Conservation (phyloP, 768 basidiomycete species). For the Phanerochaete sordida region DNA sequence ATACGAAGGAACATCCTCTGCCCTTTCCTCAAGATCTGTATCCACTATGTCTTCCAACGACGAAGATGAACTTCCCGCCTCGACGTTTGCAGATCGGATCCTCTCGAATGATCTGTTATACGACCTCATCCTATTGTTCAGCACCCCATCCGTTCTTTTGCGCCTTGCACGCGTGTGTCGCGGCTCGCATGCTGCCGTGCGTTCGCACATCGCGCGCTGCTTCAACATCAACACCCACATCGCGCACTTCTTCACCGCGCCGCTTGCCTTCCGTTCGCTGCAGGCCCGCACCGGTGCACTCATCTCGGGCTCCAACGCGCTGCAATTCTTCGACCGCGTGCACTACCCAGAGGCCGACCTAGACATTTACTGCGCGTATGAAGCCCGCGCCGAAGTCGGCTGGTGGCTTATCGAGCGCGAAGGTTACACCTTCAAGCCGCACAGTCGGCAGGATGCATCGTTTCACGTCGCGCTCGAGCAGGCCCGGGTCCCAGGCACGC, state of each 20-base stretch:
- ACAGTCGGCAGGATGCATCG: slow-evolving; percentile 16
- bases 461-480: slow-evolving; percentile 13
- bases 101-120: slow-evolving; percentile 8
- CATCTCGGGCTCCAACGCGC: slow-evolving; percentile 51
- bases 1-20: background rate
- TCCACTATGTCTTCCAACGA: background rate
- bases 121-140: slow-evolving; percentile 12
- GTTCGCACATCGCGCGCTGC: slow-evolving; percentile 22
- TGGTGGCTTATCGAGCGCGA: slow-evolving; percentile 29
- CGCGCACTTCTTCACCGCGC: slow-evolving; percentile 32
- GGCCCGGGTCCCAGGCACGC: background rate
- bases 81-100: background rate
- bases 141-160: slow-evolving; percentile 9
- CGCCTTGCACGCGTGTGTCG: slow-evolving; percentile 18
- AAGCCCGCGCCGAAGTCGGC: slow-evolving; percentile 29
- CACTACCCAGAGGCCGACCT: slow-evolving; percentile 46
- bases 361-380: slow-evolving; percentile 43
- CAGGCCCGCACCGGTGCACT: slow-evolving; percentile 41
- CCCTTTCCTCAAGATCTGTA: background rate
- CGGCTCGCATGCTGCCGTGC: slow-evolving; percentile 11
- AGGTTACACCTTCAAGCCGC: slow-evolving; percentile 29
- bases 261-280: slow-evolving; percentile 39
- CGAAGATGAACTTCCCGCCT: background rate
- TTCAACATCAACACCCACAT: slow-evolving; percentile 36
- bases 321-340: slow-evolving; percentile 47